A percentile compares a stretch with the other conserved stretches of the same genome.
These are phyloP conservation scores for Daldinia sp. DNA, from an alignment of 2,329 filamentous ascomycete genomes.

Conservation along the genomic window DNA sequence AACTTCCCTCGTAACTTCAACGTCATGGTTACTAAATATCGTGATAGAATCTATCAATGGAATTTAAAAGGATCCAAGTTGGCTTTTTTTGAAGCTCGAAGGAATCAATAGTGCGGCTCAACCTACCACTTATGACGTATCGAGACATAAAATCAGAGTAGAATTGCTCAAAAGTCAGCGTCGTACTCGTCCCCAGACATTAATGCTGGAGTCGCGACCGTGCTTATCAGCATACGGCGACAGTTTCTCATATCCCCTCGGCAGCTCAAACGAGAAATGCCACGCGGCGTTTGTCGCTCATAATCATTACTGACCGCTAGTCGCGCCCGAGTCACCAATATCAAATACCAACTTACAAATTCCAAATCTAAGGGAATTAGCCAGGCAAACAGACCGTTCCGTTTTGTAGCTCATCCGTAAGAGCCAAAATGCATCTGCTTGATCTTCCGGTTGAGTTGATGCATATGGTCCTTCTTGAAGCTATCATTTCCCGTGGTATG, in stretches of 20 bases:
- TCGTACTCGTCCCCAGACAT: background rate
- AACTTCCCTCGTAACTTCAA: background rate
- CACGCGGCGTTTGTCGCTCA: background rate
- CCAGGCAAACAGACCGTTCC: background rate
- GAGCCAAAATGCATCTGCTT: slow-evolving; percentile 1
- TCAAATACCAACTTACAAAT: slow-evolving; percentile 1
- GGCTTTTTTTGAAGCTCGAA: background rate
- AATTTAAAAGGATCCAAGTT: background rate
- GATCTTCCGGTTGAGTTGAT: background rate
- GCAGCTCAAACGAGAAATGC: background rate
- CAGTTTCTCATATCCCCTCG: background rate
- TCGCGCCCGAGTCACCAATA: background rate
- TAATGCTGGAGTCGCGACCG: background rate
- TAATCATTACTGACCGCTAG: background rate
- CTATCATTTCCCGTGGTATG: background rate
- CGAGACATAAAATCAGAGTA: background rate
- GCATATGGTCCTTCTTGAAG: slow-evolving; percentile 1
- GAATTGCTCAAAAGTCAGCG: background rate
- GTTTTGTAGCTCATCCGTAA: background rate
- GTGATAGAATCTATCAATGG: background rate
- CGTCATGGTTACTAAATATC: slow-evolving; percentile 6
- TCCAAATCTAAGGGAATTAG: background rate
- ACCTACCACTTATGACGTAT: slow-evolving; percentile 1
- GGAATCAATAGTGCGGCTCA: background rate
- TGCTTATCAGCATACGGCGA: background rate